Conservation (phyloP, 2,329 filamentous ascomycete genomes). For the Capronia coronata region DNA sequence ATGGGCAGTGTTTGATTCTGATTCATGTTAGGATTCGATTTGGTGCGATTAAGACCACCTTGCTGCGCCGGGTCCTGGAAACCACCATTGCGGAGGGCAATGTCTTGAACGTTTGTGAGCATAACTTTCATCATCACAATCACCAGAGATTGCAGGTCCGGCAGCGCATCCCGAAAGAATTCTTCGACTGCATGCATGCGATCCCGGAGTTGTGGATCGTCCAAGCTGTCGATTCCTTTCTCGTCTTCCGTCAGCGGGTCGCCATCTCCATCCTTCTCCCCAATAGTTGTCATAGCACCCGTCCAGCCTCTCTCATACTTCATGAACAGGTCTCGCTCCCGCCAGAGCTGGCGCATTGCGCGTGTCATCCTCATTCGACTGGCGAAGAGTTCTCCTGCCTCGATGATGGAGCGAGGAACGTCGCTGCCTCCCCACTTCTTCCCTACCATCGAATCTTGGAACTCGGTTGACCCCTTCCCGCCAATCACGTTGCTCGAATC, state of each 20-base stretch:
- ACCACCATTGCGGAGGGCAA: constrained; percentile 49
- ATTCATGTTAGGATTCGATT: constrained; percentile 26
- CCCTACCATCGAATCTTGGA: constrained; percentile 73
- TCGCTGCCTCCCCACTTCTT: constrained; percentile 90
- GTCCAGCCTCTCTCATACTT: constrained; percentile 90
- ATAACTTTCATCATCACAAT: constrained; percentile 89
- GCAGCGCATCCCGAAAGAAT: constrained; percentile 73
- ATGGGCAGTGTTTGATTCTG: constrained; percentile 24
- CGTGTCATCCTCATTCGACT: constrained; percentile 84
- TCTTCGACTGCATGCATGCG: constrained; percentile 68
- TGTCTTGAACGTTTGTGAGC: constrained; percentile 77
- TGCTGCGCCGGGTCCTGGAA: constrained; percentile 45
- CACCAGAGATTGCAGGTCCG: constrained; percentile 83
- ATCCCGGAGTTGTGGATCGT: constrained; percentile 53
- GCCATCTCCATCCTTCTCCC: constrained; percentile 26
- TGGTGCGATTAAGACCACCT: constrained; percentile 36
- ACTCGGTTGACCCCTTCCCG: constrained; percentile 74
- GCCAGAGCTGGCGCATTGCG: constrained; percentile 88
- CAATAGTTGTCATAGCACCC: constrained; percentile 37
- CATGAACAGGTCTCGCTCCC: constrained; percentile 84
- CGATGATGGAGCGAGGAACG: constrained; percentile 87
- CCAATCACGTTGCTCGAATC: constrained; percentile 82
- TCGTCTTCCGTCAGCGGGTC: constrained; percentile 34
- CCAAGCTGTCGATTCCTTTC: constrained; percentile 35
- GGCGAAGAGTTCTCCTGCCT: constrained; percentile 88